Conservation (phyloP, 2,329 filamentous ascomycete species). For the Colletotrichum euphorbiae region DNA sequence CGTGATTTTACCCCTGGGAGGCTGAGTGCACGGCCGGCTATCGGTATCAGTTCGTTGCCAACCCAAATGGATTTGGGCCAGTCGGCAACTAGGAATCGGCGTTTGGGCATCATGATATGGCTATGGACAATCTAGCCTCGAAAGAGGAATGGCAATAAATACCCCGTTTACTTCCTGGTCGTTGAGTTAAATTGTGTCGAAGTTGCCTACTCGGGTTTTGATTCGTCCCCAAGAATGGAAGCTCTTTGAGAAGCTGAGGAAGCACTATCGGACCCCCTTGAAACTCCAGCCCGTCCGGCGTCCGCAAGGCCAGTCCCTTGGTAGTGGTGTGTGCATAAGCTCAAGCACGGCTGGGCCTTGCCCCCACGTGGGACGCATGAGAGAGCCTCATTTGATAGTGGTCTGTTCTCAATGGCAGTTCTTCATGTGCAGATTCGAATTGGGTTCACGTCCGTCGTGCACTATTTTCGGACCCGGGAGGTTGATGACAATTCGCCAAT, state of each 20-base stretch:
- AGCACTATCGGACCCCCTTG: background rate
- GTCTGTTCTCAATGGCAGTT: conserved; percentile 19
- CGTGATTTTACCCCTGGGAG: conserved; percentile 33
- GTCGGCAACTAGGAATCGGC: background rate
- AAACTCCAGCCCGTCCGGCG: background rate
- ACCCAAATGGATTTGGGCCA: background rate
- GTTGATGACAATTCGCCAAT: conserved; percentile 21
- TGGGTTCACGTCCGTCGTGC: background rate
- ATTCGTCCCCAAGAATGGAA: background rate
- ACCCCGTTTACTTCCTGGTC: background rate
- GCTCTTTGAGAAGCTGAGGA: background rate
- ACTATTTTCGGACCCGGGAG: conserved; percentile 23
- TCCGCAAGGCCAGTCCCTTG: background rate
- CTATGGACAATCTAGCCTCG: background rate
- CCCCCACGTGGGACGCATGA: conserved; percentile 35
- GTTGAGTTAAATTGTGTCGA: background rate
- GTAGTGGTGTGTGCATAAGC: conserved; percentile 23
- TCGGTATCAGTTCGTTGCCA: background rate
- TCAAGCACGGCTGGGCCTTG: conserved; percentile 12
- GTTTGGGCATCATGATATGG: background rate
- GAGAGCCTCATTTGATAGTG: conserved; percentile 37
- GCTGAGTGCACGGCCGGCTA: background rate
- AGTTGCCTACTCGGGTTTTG: background rate
- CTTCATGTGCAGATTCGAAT: conserved; percentile 14
- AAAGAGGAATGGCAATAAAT: background rate